Evolutionary conservation across 805 yeast genomes (phyloP).

Genomic region (Kodamaea hsintzibuensis): DNA sequence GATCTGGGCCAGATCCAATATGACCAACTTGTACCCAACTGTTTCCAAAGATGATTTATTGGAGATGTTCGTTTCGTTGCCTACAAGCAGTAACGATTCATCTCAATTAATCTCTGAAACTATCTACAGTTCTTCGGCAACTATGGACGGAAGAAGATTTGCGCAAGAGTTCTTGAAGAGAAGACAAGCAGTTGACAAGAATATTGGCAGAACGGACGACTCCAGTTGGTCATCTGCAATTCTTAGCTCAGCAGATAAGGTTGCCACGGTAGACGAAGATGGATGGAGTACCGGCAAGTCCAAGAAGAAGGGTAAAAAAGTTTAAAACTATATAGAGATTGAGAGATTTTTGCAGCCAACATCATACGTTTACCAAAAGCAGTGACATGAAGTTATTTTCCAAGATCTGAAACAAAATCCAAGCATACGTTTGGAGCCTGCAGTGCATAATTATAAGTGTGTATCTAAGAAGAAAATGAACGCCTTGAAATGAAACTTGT

Average conservation of each 20-base stretch:
- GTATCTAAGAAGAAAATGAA: not conserved
- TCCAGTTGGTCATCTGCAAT: slow-evolving; percentile 77
- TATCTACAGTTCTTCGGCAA: slow-evolving; percentile 80
- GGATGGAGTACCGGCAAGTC: slow-evolving; percentile 48
- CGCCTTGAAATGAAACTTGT: not conserved
- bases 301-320: slow-evolving; percentile 41
- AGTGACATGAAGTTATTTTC: not conserved
- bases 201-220: slow-evolving; percentile 36
- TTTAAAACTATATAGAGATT: slow-evolving; percentile 8
- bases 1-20: slow-evolving; percentile 68
- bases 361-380: not conserved
- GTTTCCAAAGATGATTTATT: slow-evolving; percentile 79
- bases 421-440: not conserved
- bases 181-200: slow-evolving; percentile 70
- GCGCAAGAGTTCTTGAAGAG: slow-evolving; percentile 86
- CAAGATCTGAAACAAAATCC: not conserved
- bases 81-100: slow-evolving; percentile 66
- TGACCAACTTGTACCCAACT: slow-evolving; percentile 67
- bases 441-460: not conserved
- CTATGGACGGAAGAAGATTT: slow-evolving; percentile 93
- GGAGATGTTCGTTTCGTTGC: slow-evolving; percentile 77
- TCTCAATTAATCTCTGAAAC: slow-evolving; percentile 89
- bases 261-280: slow-evolving; percentile 41
- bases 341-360: slow-evolving; percentile 1
- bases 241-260: slow-evolving; percentile 41